Percentiles rank a stretch among this genome's conserved stretches.
phyloP scores from a whole-genome alignment of 1,284 basidiomycete species.

The Ustilago cynodontis region DNA sequence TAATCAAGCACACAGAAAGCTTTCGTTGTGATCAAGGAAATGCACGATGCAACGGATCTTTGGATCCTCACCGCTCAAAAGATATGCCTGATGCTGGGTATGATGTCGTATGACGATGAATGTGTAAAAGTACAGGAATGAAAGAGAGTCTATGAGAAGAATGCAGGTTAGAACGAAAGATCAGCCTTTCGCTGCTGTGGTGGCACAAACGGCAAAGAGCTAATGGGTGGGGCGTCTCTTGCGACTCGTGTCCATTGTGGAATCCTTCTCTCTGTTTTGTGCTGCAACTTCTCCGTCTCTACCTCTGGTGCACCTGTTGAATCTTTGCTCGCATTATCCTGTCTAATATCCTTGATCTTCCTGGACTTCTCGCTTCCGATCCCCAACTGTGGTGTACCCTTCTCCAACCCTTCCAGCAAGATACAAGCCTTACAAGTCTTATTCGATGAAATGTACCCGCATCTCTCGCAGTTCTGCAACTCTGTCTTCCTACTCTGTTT shows the following conservation, averaged over 20 bases:
- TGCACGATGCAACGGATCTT: constrained; percentile 4
- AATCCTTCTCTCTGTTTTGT: constrained; percentile 47
- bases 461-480: constrained; percentile 63
- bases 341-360: constrained; percentile 45
- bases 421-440: constrained; percentile 69
- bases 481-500: constrained; percentile 58
- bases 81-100: neutral
- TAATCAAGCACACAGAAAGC: neutral
- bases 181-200: constrained; percentile 21
- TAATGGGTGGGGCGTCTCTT: constrained; percentile 32
- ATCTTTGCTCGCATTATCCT: constrained; percentile 20
- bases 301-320: neutral
- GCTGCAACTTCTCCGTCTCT: neutral
- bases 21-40: neutral
- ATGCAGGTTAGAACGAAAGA: constrained; percentile 25
- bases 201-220: constrained; percentile 32
- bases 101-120: constrained; percentile 8
- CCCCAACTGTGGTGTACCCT: constrained; percentile 63
- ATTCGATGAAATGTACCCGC: constrained; percentile 68
- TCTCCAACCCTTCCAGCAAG: constrained; percentile 66
- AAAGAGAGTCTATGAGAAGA: neutral
- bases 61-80: neutral
- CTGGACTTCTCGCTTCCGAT: constrained; percentile 60
- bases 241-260: constrained; percentile 56
- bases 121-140: constrained; percentile 34